phyloP scores from a whole-genome alignment of 2,329 filamentous ascomycete genomes.

The Verticillium longisporum region DNA sequence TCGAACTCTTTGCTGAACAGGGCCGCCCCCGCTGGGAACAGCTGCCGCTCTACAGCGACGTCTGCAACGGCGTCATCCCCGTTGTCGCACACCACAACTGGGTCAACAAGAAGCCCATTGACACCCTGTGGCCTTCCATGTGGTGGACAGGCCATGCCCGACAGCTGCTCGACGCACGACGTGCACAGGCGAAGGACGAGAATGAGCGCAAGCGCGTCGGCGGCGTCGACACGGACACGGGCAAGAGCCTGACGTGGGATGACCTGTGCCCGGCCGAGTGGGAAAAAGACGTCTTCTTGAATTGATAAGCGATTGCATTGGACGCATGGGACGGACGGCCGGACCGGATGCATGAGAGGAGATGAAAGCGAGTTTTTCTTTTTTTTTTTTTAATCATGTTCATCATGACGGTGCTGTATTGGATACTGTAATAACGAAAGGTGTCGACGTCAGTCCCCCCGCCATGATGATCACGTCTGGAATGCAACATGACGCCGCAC shows the following conservation, averaged over 20 bases:
- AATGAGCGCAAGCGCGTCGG: constrained; percentile 4
- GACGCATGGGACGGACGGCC: background rate
- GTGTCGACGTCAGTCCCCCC: background rate
- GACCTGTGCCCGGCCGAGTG: constrained; percentile 16
- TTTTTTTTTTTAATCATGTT: background rate
- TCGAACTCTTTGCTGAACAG: constrained; percentile 3
- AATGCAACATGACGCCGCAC: too few relatives aligned
- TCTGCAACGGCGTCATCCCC: constrained; percentile 19
- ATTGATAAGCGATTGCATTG: background rate
- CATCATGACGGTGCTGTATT: background rate
- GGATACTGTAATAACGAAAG: background rate
- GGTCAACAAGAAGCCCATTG: constrained; percentile 12
- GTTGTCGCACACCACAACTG: constrained; percentile 22
- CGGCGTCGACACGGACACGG: constrained; percentile 10
- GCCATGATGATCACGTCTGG: too few relatives aligned
- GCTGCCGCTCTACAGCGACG: constrained; percentile 19
- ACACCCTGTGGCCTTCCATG: constrained; percentile 15
- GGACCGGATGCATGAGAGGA: too few relatives aligned
- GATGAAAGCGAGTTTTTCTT: background rate
- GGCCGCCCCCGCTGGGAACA: constrained; percentile 14
- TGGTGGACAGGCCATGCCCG: constrained; percentile 17
- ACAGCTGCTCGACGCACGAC: constrained; percentile 12
- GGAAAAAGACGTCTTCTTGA: constrained; percentile 18
- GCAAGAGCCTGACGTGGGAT: constrained; percentile 13
- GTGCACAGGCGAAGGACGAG: constrained; percentile 2